These are phyloP conservation scores for Hippophae rhamnoides DNA, from an alignment of 306 rosid genomes.

Conservation along the genomic window DNA sequence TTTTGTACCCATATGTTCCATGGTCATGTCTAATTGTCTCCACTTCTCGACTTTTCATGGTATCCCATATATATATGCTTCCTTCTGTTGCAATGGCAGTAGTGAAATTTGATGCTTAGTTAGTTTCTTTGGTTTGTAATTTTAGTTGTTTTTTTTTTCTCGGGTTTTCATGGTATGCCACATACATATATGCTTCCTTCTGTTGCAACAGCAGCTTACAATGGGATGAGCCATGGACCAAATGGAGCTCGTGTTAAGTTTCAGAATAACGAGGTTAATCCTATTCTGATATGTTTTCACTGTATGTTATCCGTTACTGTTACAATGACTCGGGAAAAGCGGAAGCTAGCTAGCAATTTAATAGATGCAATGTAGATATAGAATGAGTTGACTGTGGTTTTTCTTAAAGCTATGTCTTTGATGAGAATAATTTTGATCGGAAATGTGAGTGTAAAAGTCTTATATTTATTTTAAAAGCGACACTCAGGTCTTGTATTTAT, in stretches of 20 bases:
- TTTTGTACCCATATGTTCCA: too few relatives aligned
- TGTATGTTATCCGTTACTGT: constrained; percentile 19
- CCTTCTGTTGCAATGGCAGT: constrained; percentile 4
- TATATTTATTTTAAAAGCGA: too few relatives aligned
- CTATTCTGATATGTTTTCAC: constrained; percentile 13
- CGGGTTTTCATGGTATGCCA: constrained; percentile 62
- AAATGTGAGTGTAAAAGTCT: too few relatives aligned
- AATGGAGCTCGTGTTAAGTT: constrained; percentile 74
- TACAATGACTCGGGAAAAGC: not conserved
- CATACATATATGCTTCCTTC: constrained; percentile 60
- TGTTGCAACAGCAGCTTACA: constrained; percentile 67
- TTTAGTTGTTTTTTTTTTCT: constrained; percentile 40
- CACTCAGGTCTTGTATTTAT: too few relatives aligned
- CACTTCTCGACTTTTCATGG: not conserved
- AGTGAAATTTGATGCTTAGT: constrained; percentile 26
- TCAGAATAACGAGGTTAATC: constrained; percentile 68
- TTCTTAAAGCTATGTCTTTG: too few relatives aligned
- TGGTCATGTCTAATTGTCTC: too few relatives aligned
- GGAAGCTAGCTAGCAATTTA: not conserved
- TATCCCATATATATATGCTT: not conserved
- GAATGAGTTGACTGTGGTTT: too few relatives aligned
- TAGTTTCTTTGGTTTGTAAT: constrained; percentile 27
- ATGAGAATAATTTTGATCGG: too few relatives aligned
- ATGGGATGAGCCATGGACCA: constrained; percentile 48
- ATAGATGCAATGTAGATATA: too few relatives aligned